These are phyloP conservation scores for Lactuca saligna DNA, from an alignment of 129 eudicot species.

Conservation along the genomic window DNA sequence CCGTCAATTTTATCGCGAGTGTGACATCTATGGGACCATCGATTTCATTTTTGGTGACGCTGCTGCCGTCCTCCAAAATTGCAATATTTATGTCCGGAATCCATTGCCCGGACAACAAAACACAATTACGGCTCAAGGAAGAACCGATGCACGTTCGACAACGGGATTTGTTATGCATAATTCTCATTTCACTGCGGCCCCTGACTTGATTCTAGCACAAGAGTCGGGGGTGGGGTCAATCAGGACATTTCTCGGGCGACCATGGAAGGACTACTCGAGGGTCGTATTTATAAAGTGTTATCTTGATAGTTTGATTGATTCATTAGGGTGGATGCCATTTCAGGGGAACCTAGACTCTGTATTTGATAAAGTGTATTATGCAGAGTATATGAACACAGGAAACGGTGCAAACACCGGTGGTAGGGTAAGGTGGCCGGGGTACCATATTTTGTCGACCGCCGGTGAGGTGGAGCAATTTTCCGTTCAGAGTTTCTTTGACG, in stretches of 20 bases:
- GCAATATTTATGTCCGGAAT: constrained; percentile 42
- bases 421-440: constrained; percentile 50
- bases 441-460: constrained; percentile 23
- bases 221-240: not conserved
- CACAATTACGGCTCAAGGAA: constrained; percentile 47
- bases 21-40: constrained; percentile 46
- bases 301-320: constrained; percentile 27
- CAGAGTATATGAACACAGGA: constrained; percentile 40
- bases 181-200: constrained; percentile 32
- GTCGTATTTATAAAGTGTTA: constrained; percentile 25
- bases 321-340: constrained; percentile 43
- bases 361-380: constrained; percentile 31
- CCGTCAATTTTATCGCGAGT: constrained; percentile 49
- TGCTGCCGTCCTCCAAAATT: constrained; percentile 38
- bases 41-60: constrained; percentile 55
- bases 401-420: constrained; percentile 28
- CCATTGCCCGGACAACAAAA: constrained; percentile 27
- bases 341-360: not conserved
- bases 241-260: constrained; percentile 43
- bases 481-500: constrained; percentile 24
- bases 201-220: constrained; percentile 1
- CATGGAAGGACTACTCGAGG: constrained; percentile 44
- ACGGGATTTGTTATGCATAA: constrained; percentile 43
- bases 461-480: constrained; percentile 34
- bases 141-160: constrained; percentile 19